A percentile compares a stretch with the other conserved stretches of the same genome.
Evolutionary conservation across 2,329 filamentous ascomycete species (phyloP).

Genomic region (Knufia petricola): DNA sequence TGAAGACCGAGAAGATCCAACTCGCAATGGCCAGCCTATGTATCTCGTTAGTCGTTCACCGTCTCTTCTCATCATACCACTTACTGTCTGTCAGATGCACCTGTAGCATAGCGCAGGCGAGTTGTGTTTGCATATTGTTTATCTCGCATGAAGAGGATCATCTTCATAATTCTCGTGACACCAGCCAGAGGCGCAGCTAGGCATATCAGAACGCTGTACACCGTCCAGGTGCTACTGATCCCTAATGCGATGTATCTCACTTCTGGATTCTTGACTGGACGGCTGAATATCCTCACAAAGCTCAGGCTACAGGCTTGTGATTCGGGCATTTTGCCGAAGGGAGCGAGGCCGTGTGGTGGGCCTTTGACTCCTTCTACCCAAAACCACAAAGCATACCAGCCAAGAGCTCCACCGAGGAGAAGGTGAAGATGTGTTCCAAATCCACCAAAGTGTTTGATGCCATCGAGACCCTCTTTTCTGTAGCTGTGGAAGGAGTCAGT

Average conservation of each 20-base stretch:
- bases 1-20: constrained; percentile 13
- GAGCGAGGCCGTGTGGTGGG: neutral
- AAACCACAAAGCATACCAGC: constrained; percentile 14
- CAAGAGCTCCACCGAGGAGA: constrained; percentile 13
- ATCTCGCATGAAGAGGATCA: neutral
- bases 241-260: constrained; percentile 5
- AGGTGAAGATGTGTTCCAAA: constrained; percentile 16
- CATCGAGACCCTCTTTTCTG: constrained; percentile 12
- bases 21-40: constrained; percentile 10
- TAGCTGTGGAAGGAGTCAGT: too few relatives aligned
- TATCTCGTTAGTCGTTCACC: too few relatives aligned
- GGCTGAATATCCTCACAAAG: neutral
- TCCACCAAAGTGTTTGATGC: constrained; percentile 15
- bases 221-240: constrained; percentile 4
- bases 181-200: constrained; percentile 8
- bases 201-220: constrained; percentile 11
- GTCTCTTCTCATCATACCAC: too few relatives aligned
- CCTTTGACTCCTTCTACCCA: constrained; percentile 14
- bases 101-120: constrained; percentile 14
- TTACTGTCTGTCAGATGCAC: constrained; percentile 11
- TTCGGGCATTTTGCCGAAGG: neutral
- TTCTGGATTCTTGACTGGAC: neutral
- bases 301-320: neutral
- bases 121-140: constrained; percentile 9
- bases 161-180: constrained; percentile 6